Evolutionary conservation across 2,329 filamentous ascomycete species (phyloP).

Genomic region (Clonostachys chloroleuca): DNA sequence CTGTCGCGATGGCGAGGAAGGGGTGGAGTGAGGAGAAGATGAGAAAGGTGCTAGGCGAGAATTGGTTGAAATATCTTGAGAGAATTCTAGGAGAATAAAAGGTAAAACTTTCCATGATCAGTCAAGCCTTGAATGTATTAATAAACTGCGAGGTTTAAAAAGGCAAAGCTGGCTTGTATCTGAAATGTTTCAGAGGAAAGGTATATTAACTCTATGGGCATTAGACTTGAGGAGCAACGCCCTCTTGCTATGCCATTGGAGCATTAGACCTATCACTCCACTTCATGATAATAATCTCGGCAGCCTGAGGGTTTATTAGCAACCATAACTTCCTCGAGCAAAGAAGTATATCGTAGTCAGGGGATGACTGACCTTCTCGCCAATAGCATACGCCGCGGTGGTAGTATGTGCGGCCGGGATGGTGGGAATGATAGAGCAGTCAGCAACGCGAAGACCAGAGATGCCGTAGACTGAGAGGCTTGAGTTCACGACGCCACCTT

Average conservation of each 20-base stretch:
- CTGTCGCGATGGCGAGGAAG: slow-evolving; percentile 27
- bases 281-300: slow-evolving; percentile 8
- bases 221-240: too few relatives aligned
- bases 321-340: not conserved
- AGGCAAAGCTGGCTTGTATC: too few relatives aligned
- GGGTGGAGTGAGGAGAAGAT: slow-evolving; percentile 30
- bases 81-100: slow-evolving; percentile 14
- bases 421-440: slow-evolving; percentile 15
- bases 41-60: slow-evolving; percentile 29
- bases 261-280: slow-evolving; percentile 3
- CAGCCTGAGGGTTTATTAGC: slow-evolving; percentile 7
- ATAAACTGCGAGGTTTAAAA: too few relatives aligned
- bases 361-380: slow-evolving; percentile 30
- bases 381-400: slow-evolving; percentile 51
- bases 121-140: too few relatives aligned
- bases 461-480: slow-evolving; percentile 25
- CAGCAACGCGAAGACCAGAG: slow-evolving; percentile 20
- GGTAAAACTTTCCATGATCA: too few relatives aligned
- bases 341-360: not conserved
- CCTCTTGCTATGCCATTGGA: not conserved
- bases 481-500: slow-evolving; percentile 27
- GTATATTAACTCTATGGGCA: too few relatives aligned
- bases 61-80: slow-evolving; percentile 29
- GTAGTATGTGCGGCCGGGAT: slow-evolving; percentile 28
- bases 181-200: too few relatives aligned